These are phyloP conservation scores for Penicillium hesseltinei DNA, from an alignment of 2,329 filamentous ascomycete genomes.

Conservation along the genomic window DNA sequence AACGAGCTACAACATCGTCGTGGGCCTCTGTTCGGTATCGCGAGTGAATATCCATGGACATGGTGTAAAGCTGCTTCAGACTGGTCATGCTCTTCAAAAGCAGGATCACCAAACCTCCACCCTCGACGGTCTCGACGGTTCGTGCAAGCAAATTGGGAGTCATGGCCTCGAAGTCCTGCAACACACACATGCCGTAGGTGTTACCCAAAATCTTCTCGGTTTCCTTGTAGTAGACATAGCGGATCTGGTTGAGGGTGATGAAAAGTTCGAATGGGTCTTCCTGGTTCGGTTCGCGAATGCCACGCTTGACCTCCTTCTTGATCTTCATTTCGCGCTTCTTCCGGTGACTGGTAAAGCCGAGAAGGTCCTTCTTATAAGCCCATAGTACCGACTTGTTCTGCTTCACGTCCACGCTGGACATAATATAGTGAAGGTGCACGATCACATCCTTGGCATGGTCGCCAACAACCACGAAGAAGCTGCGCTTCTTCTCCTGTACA, in stretches of 20 bases:
- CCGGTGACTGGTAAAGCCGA: conserved; percentile 92
- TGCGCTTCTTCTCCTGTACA: conserved; percentile 90
- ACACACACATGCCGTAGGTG: conserved; percentile 96
- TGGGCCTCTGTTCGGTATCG: conserved; percentile 96
- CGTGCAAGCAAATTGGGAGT: conserved; percentile 95
- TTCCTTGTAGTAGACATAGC: conserved; percentile 99
- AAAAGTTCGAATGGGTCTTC: conserved; percentile 98
- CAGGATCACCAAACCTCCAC: conserved; percentile 85
- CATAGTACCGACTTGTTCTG: conserved; percentile 95
- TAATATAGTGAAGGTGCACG: conserved; percentile 89
- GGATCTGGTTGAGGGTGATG: conserved; percentile 92
- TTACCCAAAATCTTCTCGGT: conserved; percentile 98
- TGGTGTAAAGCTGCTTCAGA: conserved; percentile 91
- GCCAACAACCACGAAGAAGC: conserved; percentile 95
- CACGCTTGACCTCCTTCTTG: conserved; percentile 95
- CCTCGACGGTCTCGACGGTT: conserved; percentile 96
- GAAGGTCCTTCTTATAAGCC: conserved; percentile 97
- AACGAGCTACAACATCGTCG: conserved; percentile 87
- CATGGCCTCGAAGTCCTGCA: conserved; percentile 96
- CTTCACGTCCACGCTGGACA: conserved; percentile 85
- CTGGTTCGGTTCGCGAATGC: conserved; percentile 84
- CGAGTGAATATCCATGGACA: conserved; percentile 97
- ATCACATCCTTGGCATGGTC: conserved; percentile 95
- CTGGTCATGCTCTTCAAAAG: conserved; percentile 95
- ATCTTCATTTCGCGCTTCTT: conserved; percentile 99